Evolutionary conservation across 2,329 filamentous ascomycete species (phyloP).

Genomic region (Fusarium pseudoanthophilum): DNA sequence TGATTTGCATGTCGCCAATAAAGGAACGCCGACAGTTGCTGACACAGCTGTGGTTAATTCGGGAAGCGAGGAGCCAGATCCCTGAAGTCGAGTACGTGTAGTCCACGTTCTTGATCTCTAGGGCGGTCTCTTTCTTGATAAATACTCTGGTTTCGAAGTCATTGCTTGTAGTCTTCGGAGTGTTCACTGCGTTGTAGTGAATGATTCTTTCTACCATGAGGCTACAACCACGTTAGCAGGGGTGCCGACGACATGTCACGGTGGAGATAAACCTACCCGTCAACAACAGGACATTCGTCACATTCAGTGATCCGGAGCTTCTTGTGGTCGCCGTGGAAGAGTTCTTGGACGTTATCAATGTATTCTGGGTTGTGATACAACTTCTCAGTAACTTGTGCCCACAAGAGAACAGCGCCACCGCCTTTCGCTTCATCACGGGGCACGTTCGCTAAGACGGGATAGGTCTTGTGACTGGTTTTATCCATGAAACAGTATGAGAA

Average conservation of each 20-base stretch:
- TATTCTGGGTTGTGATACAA: conserved; percentile 52
- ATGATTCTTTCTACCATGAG: conserved; percentile 59
- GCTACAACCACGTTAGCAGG: conserved; percentile 35
- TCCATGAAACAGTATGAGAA: conserved; percentile 55
- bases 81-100: conserved; percentile 46
- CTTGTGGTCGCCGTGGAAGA: conserved; percentile 55
- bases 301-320: conserved; percentile 13
- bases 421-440: conserved; percentile 46
- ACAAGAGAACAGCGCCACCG: conserved; percentile 55
- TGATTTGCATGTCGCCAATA: conserved; percentile 64
- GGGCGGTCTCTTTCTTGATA: neutral
- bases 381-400: conserved; percentile 57
- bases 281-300: conserved; percentile 56
- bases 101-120: neutral
- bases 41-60: conserved; percentile 64
- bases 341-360: conserved; percentile 33
- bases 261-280: conserved; percentile 52
- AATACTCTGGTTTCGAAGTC: neutral
- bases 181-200: conserved; percentile 56
- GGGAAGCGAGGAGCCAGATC: conserved; percentile 60
- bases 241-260: fast-evolving
- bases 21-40: conserved; percentile 59
- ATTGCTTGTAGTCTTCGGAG: conserved; percentile 37
- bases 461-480: neutral
- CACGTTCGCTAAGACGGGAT: conserved; percentile 50